Percentiles rank a stretch among this genome's conserved stretches.
phyloP scores from a whole-genome alignment of 2,329 filamentous ascomycete genomes.

The Aspergillus ochraceus region DNA sequence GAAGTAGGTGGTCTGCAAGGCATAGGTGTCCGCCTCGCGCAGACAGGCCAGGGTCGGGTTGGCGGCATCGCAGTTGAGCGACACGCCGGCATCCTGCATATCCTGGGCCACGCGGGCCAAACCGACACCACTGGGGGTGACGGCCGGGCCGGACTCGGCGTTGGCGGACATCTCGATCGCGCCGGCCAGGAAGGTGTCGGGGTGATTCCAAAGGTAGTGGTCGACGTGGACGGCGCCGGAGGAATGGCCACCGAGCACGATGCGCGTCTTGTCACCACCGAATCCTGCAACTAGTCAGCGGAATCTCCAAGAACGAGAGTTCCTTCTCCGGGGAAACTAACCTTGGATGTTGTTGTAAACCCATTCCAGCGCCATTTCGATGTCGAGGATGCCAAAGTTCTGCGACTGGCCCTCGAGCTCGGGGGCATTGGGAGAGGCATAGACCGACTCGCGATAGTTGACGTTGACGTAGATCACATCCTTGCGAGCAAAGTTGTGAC shows the following conservation, averaged over 20 bases:
- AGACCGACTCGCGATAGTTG: slow-evolving; percentile 25
- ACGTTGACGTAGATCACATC: slow-evolving; percentile 25
- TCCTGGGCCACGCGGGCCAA: slow-evolving; percentile 19
- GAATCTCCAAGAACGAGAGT: background rate
- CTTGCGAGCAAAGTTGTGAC: slow-evolving; percentile 22
- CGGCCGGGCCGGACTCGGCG: slow-evolving; percentile 20
- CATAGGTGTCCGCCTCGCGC: slow-evolving; percentile 19
- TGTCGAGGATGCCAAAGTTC: slow-evolving; percentile 24
- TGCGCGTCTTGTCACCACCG: slow-evolving; percentile 21
- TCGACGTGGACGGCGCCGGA: slow-evolving; percentile 23
- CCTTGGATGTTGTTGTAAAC: slow-evolving; percentile 23
- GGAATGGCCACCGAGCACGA: slow-evolving; percentile 23
- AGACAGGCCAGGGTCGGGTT: slow-evolving; percentile 21
- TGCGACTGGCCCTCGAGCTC: slow-evolving; percentile 22
- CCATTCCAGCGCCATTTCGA: slow-evolving; percentile 22
- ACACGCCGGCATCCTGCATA: slow-evolving; percentile 18
- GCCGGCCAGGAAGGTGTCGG: slow-evolving; percentile 21
- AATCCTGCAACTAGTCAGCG: slow-evolving; percentile 14
- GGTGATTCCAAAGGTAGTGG: slow-evolving; percentile 26
- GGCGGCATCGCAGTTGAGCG: slow-evolving; percentile 16
- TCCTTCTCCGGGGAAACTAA: background rate
- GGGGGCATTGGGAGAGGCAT: slow-evolving; percentile 20
- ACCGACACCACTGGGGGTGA: slow-evolving; percentile 18
- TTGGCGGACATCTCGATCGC: slow-evolving; percentile 26
- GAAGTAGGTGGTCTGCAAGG: slow-evolving; percentile 22